Conservation (phyloP, 2,329 filamentous ascomycete genomes). For the Fusarium redolens region DNA sequence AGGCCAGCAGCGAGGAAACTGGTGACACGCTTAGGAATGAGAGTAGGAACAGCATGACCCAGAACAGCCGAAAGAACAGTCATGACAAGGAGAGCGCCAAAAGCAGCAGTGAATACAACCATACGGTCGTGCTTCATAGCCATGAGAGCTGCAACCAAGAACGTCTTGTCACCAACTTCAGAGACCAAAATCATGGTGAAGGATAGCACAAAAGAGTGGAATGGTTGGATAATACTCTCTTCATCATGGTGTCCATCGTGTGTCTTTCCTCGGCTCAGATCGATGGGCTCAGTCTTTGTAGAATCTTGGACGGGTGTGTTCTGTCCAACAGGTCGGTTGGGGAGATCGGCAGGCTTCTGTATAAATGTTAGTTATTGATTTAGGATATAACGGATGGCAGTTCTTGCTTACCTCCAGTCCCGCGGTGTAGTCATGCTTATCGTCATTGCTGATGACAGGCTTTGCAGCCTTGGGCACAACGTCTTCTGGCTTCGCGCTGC, state of each 20-base stretch:
- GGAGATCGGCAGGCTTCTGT: conserved; percentile 85
- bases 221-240: conserved; percentile 77
- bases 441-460: conserved; percentile 55
- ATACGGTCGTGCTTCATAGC: conserved; percentile 97
- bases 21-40: conserved; percentile 91
- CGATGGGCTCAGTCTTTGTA: conserved; percentile 72
- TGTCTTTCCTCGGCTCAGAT: conserved; percentile 52
- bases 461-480: conserved; percentile 27
- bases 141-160: conserved; percentile 96
- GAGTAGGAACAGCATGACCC: conserved; percentile 88
- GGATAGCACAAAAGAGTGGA: conserved; percentile 91
- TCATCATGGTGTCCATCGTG: conserved; percentile 62
- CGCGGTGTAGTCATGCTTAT: conserved; percentile 50
- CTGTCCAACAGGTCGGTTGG: conserved; percentile 80
- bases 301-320: conserved; percentile 76
- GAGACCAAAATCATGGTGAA: conserved; percentile 98
- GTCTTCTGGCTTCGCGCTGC: conserved; percentile 15
- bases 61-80: conserved; percentile 92
- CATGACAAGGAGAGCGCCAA: conserved; percentile 91
- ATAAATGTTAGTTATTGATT: conserved; percentile 32
- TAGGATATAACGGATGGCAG: not conserved
- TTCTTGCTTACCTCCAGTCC: conserved; percentile 50
- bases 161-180: conserved; percentile 98
- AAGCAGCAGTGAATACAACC: conserved; percentile 95
- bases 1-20: conserved; percentile 86